Evolutionary conservation across 2,329 filamentous ascomycete genomes (phyloP).

Genomic region (Exophiala lecanii-corni): DNA sequence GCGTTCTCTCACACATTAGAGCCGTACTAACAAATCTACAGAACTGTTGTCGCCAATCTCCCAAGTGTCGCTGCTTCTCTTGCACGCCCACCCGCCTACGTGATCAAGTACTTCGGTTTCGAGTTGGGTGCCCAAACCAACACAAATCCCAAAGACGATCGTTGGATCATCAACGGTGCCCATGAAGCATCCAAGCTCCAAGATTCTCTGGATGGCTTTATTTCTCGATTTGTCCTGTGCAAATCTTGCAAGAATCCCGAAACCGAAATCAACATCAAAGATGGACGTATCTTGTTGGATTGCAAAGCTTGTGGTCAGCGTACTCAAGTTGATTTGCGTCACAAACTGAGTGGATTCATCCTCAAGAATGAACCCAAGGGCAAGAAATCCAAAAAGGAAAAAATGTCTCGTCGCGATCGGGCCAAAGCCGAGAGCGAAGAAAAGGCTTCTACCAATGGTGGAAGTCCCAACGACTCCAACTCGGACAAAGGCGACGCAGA

Average conservation of each 20-base stretch:
- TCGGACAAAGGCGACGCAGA: conserved; percentile 58
- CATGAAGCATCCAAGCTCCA: conserved; percentile 94
- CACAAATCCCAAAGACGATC: conserved; percentile 92
- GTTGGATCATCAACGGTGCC: conserved; percentile 99
- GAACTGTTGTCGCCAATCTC: conserved; percentile 89
- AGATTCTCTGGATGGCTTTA: conserved; percentile 97
- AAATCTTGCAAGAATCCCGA: conserved; percentile 99
- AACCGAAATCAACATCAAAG: conserved; percentile 93
- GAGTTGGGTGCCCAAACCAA: conserved; percentile 98
- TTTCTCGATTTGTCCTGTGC: conserved; percentile 97
- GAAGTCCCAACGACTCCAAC: conserved; percentile 62
- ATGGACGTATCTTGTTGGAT: conserved; percentile 84
- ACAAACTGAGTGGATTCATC: conserved; percentile 97
- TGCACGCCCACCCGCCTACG: conserved; percentile 83
- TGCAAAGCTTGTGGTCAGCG: conserved; percentile 98
- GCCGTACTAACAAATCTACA: conserved; percentile 6
- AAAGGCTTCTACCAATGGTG: conserved; percentile 53
- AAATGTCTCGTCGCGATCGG: conserved; percentile 73
- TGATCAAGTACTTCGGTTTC: conserved; percentile 99
- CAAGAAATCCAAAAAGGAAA: conserved; percentile 96
- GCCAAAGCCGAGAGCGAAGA: conserved; percentile 61
- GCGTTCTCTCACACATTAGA: not conserved
- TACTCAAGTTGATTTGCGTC: conserved; percentile 81
- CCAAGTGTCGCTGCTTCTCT: conserved; percentile 89
- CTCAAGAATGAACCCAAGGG: conserved; percentile 93